phyloP scores from a whole-genome alignment of 2,329 filamentous ascomycete species.

The Calonectria multiphialidica region DNA sequence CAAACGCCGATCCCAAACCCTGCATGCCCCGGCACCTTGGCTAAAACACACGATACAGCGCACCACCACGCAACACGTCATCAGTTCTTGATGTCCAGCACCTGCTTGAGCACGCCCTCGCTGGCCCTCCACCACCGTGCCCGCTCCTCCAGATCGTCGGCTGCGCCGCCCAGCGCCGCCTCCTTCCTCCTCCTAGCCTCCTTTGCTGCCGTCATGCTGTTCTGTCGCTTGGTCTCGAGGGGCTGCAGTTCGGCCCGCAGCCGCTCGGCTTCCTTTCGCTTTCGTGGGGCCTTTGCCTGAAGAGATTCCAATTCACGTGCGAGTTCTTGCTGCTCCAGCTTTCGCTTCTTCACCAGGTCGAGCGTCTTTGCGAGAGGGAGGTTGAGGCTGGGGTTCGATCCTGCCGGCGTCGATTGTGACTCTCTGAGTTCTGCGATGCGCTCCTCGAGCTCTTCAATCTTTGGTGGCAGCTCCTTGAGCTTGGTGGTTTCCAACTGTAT shows the following conservation, averaged over 20 bases:
- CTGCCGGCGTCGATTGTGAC: conserved; percentile 49
- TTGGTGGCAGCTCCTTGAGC: conserved; percentile 64
- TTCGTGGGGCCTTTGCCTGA: conserved; percentile 72
- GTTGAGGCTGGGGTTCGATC: conserved; percentile 59
- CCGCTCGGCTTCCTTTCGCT: conserved; percentile 75
- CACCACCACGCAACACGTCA: neutral
- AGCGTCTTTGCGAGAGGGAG: conserved; percentile 70
- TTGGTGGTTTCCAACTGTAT: conserved; percentile 61
- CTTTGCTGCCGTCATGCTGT: conserved; percentile 74
- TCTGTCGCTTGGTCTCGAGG: conserved; percentile 75
- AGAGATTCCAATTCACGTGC: conserved; percentile 74
- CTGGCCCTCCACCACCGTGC: conserved; percentile 81
- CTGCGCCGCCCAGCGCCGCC: conserved; percentile 72
- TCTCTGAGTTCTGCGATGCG: conserved; percentile 60
- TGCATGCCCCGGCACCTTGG: neutral
- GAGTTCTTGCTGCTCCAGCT: conserved; percentile 65
- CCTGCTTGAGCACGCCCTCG: conserved; percentile 72
- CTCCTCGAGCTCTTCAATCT: conserved; percentile 61
- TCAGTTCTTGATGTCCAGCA: conserved; percentile 68
- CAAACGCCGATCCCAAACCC: conserved; percentile 27
- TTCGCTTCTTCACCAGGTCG: conserved; percentile 63
- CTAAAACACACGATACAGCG: conserved; percentile 4
- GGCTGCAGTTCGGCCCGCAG: conserved; percentile 76
- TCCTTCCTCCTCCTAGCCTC: conserved; percentile 79
- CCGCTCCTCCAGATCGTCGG: conserved; percentile 81